phyloP scores from a whole-genome alignment of 2,329 filamentous ascomycete species.

The Balansia obtecta region DNA sequence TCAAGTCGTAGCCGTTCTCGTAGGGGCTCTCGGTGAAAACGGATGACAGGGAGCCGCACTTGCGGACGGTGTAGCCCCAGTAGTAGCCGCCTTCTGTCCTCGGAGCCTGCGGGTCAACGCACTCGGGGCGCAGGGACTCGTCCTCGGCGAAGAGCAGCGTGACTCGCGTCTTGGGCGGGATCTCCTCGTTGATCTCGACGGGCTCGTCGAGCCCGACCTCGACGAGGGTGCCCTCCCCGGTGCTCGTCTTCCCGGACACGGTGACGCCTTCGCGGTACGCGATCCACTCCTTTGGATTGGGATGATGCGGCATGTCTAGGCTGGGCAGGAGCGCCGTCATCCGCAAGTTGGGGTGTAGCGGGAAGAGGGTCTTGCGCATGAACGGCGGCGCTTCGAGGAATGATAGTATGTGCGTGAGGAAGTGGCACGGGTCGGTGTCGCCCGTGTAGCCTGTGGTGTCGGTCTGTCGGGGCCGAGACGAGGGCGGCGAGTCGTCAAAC shows the following conservation, averaged over 20 bases:
- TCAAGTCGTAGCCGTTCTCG: conserved; percentile 69
- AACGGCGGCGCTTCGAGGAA: conserved; percentile 80
- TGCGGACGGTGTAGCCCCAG: conserved; percentile 70
- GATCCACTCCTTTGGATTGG: conserved; percentile 64
- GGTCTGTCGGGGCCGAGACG: conserved; percentile 31
- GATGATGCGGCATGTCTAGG: conserved; percentile 76
- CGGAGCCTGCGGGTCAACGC: conserved; percentile 56
- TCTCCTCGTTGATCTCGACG: conserved; percentile 42
- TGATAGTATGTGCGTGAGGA: conserved; percentile 64
- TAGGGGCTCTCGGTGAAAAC: conserved; percentile 69
- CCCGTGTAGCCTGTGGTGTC: conserved; percentile 49
- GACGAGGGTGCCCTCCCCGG: conserved; percentile 37
- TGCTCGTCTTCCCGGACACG: conserved; percentile 30
- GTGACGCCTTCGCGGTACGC: conserved; percentile 70
- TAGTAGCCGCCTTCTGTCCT: conserved; percentile 70
- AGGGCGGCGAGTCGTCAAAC: conserved; percentile 54
- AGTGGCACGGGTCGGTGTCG: conserved; percentile 65
- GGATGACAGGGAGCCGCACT: conserved; percentile 50
- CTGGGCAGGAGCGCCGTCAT: conserved; percentile 62
- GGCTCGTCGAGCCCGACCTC: conserved; percentile 45
- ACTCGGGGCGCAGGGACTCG: conserved; percentile 33
- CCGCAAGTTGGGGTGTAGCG: conserved; percentile 64
- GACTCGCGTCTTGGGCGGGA: conserved; percentile 60
- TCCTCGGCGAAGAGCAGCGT: conserved; percentile 50
- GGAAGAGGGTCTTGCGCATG: conserved; percentile 63